Base-by-base conservation (phyloP, 768 basidiomycete species). In the Chalciporus sphaerocephalus region DNA sequence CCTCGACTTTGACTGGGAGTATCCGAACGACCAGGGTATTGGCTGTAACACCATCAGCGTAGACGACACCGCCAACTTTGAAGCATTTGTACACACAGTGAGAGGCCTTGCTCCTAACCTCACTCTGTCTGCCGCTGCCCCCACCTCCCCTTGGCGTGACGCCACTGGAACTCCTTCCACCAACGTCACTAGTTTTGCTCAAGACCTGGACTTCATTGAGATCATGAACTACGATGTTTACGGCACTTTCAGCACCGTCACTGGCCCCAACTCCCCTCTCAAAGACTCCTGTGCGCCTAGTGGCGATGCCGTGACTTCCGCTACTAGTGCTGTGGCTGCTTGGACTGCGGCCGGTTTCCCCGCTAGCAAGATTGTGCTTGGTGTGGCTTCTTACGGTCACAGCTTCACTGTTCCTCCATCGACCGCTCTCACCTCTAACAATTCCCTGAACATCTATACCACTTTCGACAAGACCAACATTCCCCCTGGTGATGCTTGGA, bases 1-100 rank as follows among this genome's bases (percentile, higher is more conserved):
- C n/a, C 65, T 86, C 34, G 83, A 86, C 53, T 80, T 85, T 44
- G 84, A 85, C 59, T 92, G 90, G 91, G 92, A 93, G 62, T 95
- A 90, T 60, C 92, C 92, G 28, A 79, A 73, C 30, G 67, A 67
- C 10, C 69, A 69, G 36, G 91, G 90, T 13, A 75, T 86, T 16
- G 74, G 76, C 6, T 88, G 87, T 59, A 95, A 95, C 67, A 63
- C 62, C 6, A 64, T 81, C 37, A 77, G 78, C 18, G 51, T 74
- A 4, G 56, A 75, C 42, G 93, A 96, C 64, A 83, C 85, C 0
- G 72, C 75, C 51, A 93, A 96, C 65, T 85, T 86, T 67, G 77
- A 94, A 33, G 56, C 72, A 11, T 87, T 93, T 74, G 74, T 95
- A 23, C 74, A 83, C 54, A 74, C 80, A 52, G 75, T 94, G 12